Conservation (phyloP, 495 filamentous ascomycete genomes). For the Rostrohypoxylon terebratum region DNA sequence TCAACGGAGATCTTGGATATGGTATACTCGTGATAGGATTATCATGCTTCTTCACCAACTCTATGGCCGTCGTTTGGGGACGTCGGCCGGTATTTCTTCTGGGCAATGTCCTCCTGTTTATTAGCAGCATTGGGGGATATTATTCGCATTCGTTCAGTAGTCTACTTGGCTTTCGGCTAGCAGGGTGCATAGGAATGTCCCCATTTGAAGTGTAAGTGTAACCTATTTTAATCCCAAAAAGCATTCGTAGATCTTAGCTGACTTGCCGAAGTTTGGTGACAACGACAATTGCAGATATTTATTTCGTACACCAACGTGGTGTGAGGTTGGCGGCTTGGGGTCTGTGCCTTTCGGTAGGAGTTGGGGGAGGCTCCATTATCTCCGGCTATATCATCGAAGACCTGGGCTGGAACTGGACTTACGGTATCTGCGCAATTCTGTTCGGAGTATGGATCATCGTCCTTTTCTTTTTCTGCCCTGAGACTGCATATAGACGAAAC, state of each 20-base stretch:
- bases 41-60: slow-evolving; percentile 65
- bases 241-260: neutral
- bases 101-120: slow-evolving; percentile 63
- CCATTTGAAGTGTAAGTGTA: slow-evolving; percentile 59
- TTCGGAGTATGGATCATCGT: slow-evolving; percentile 46
- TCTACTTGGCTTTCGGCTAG: slow-evolving; percentile 51
- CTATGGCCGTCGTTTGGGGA: slow-evolving; percentile 67
- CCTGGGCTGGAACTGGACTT: slow-evolving; percentile 51
- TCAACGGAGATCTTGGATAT: slow-evolving; percentile 59
- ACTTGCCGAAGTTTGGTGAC: slow-evolving; percentile 51
- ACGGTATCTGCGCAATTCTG: slow-evolving; percentile 48
- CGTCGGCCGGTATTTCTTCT: slow-evolving; percentile 68
- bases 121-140: slow-evolving; percentile 62
- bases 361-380: slow-evolving; percentile 47
- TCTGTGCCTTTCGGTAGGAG: slow-evolving; percentile 44
- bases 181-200: slow-evolving; percentile 60
- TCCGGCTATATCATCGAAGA: slow-evolving; percentile 50
- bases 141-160: slow-evolving; percentile 58
- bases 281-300: slow-evolving; percentile 60
- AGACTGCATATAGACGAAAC: slow-evolving; percentile 51
- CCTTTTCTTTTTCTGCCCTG: slow-evolving; percentile 50
- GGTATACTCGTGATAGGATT: slow-evolving; percentile 64
- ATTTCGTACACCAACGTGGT: slow-evolving; percentile 61
- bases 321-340: slow-evolving; percentile 46
- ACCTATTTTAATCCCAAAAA: neutral